Evolutionary conservation across 129 eudicot genomes (phyloP).

Genomic region (Flaveria trinervia): DNA sequence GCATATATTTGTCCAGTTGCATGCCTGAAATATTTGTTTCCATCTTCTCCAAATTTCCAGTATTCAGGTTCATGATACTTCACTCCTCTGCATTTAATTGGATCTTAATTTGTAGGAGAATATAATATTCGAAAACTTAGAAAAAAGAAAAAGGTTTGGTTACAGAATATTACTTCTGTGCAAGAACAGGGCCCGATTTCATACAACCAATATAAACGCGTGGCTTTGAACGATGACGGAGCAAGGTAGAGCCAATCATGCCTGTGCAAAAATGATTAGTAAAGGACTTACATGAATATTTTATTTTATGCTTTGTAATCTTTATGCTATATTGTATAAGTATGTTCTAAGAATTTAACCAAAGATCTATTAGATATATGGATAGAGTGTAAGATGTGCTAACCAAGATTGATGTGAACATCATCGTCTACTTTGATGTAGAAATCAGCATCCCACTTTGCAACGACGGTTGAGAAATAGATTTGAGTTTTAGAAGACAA

Average conservation of each 20-base stretch:
- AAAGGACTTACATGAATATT: neutral
- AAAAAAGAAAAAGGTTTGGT: neutral
- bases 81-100: constrained; percentile 52
- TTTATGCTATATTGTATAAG: no score
- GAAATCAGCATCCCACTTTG: constrained; percentile 87
- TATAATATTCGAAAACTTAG: neutral
- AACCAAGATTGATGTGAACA: constrained; percentile 90
- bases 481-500: constrained; percentile 83
- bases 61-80: constrained; percentile 94
- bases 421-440: constrained; percentile 91
- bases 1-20: constrained; percentile 93
- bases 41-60: constrained; percentile 98
- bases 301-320: no score
- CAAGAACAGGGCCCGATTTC: constrained; percentile 93
- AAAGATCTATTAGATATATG: neutral
- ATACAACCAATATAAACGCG: constrained; percentile 87
- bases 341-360: neutral
- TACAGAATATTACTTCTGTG: constrained; percentile 55
- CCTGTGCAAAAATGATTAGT: constrained; percentile 38
- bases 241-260: constrained; percentile 64
- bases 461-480: constrained; percentile 75
- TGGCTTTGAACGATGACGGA: constrained; percentile 72
- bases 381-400: constrained; percentile 28
- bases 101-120: neutral
- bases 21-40: constrained; percentile 89